phyloP scores from a whole-genome alignment of 2,329 filamentous ascomycete genomes.

The Xylogone sp. region DNA sequence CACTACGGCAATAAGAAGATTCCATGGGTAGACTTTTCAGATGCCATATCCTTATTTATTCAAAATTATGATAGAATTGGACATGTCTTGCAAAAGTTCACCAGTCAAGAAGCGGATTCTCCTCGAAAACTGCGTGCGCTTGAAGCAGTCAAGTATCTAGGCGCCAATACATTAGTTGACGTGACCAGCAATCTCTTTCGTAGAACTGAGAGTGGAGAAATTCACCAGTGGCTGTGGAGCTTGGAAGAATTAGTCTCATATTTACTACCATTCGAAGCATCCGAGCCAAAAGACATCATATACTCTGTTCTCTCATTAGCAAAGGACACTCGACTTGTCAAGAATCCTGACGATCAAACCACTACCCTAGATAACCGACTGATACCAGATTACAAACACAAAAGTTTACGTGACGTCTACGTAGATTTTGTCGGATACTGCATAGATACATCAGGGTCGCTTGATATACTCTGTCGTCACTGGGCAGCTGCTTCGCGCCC shows the following conservation, averaged over 20 bases:
- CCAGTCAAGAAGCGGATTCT: neutral
- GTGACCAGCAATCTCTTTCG: slow-evolving; percentile 15
- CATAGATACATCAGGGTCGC: slow-evolving; percentile 6
- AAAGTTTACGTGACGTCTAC: slow-evolving; percentile 8
- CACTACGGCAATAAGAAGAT: slow-evolving; percentile 25
- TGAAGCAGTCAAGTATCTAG: neutral
- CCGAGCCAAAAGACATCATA: slow-evolving; percentile 24
- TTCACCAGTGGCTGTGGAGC: neutral
- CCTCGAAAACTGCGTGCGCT: neutral
- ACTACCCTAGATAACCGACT: neutral
- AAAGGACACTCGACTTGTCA: slow-evolving; percentile 8
- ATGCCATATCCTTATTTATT: slow-evolving; percentile 16
- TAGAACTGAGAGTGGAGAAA: slow-evolving; percentile 3
- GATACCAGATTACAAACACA: neutral
- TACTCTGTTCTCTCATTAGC: slow-evolving; percentile 19
- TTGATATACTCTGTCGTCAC: slow-evolving; percentile 22
- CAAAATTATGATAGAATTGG: slow-evolving; percentile 11
- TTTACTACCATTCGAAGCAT: slow-evolving; percentile 16
- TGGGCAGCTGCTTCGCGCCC: slow-evolving; percentile 21
- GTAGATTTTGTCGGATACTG: slow-evolving; percentile 14
- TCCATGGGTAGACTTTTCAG: slow-evolving; percentile 18
- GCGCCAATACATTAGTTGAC: slow-evolving; percentile 14
- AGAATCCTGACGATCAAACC: neutral
- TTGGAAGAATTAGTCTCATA: slow-evolving; percentile 20
- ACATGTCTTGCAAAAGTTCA: neutral